Percentiles rank a stretch among this genome's conserved stretches.
These are phyloP conservation scores for Gleditsia sinensis DNA, from an alignment of 306 rosid genomes.

Conservation along the genomic window DNA sequence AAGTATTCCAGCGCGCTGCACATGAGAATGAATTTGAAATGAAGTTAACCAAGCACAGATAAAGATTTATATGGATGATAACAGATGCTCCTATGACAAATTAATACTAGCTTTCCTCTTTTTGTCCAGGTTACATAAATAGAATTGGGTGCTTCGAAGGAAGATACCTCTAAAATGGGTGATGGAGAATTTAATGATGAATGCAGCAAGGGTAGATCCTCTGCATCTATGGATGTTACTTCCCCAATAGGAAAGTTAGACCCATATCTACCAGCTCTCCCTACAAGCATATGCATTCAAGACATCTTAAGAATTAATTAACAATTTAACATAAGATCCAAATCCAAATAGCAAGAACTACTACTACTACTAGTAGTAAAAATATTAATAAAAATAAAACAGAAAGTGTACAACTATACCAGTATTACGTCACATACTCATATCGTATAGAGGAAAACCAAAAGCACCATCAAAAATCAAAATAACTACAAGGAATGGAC, in stretches of 20 bases:
- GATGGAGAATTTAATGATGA: slow-evolving; percentile 73
- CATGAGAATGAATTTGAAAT: slow-evolving; percentile 9
- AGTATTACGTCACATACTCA: neutral
- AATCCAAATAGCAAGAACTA: slow-evolving; percentile 4
- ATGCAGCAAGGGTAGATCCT: slow-evolving; percentile 80
- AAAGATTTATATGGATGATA: slow-evolving; percentile 29
- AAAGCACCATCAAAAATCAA: neutral
- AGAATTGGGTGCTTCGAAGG: slow-evolving; percentile 2
- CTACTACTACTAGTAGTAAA: neutral
- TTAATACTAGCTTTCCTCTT: slow-evolving; percentile 17
- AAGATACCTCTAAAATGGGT: slow-evolving; percentile 73
- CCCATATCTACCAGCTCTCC: slow-evolving; percentile 97
- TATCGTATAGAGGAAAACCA: neutral
- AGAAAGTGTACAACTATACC: neutral
- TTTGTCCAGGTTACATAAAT: neutral
- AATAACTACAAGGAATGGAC: neutral
- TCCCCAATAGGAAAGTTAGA: slow-evolving; percentile 84
- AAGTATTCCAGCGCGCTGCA: slow-evolving; percentile 89
- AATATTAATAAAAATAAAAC: neutral
- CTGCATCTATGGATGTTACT: slow-evolving; percentile 76
- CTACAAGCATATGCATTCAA: slow-evolving; percentile 56
- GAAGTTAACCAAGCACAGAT: slow-evolving; percentile 15
- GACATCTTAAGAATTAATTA: slow-evolving; percentile 23
- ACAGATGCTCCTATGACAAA: too few species aligned
- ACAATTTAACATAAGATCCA: slow-evolving; percentile 22